phyloP scores from a whole-genome alignment of 768 basidiomycete genomes.

The Kwoniella newhampshirensis region DNA sequence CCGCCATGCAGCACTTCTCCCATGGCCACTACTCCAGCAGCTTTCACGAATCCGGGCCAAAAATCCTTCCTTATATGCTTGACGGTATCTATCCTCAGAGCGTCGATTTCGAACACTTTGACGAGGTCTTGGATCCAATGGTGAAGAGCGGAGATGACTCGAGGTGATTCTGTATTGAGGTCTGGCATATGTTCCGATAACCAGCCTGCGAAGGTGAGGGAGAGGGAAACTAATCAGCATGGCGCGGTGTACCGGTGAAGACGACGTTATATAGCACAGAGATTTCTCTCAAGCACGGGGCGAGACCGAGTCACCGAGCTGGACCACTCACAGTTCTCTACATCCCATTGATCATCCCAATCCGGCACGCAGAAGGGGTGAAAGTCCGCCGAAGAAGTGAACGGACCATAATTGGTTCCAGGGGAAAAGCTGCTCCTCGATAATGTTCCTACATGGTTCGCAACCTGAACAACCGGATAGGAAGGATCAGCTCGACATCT shows the following conservation, averaged over 20 bases:
- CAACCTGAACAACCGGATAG: slow-evolving; percentile 56
- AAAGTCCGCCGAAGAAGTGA: slow-evolving; percentile 57
- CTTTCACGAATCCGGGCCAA: slow-evolving; percentile 72
- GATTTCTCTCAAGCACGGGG: background rate
- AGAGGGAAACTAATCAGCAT: background rate
- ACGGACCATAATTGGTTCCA: slow-evolving; percentile 34
- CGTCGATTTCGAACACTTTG: slow-evolving; percentile 71
- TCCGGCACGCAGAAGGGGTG: slow-evolving; percentile 74
- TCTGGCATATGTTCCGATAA: slow-evolving; percentile 76
- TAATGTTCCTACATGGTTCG: slow-evolving; percentile 76
- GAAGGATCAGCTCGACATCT: background rate
- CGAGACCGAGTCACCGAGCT: background rate
- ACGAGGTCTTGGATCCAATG: slow-evolving; percentile 71
- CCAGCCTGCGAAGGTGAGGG: slow-evolving; percentile 58
- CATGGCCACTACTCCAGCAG: slow-evolving; percentile 79
- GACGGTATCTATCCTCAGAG: slow-evolving; percentile 70
- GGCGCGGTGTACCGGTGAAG: background rate
- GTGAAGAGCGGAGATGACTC: slow-evolving; percentile 65
- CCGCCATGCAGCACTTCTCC: slow-evolving; percentile 66
- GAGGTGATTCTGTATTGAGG: slow-evolving; percentile 70
- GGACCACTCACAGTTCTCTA: slow-evolving; percentile 61
- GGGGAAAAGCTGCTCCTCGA: slow-evolving; percentile 63
- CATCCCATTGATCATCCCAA: slow-evolving; percentile 66
- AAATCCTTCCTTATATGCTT: slow-evolving; percentile 58
- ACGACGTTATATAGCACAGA: background rate